Percentiles rank a stretch among this genome's conserved stretches.
Evolutionary conservation across 2,329 filamentous ascomycete genomes (phyloP).

Genomic region (Exophiala spinifera): DNA sequence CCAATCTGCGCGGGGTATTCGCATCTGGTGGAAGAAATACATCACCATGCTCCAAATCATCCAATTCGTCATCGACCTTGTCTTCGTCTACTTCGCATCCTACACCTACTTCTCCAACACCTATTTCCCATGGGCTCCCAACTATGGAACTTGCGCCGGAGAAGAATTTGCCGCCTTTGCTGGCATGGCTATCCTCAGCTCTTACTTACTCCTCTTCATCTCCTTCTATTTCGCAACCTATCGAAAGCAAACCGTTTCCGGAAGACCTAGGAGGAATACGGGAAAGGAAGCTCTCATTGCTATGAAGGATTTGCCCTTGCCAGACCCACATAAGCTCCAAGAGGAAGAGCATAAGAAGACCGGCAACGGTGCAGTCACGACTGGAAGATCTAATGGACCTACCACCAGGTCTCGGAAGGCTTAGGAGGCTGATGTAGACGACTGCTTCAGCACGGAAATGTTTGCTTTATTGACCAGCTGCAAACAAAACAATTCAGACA

Average conservation of each 20-base stretch:
- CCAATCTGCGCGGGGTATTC: conserved; percentile 91
- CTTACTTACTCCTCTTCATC: conserved; percentile 97
- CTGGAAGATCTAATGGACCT: conserved; percentile 41
- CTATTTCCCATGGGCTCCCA: conserved; percentile 84
- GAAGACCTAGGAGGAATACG: conserved; percentile 52
- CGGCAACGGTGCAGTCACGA: conserved; percentile 36
- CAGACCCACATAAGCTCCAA: conserved; percentile 32
- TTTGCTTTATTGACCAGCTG: conserved; percentile 6
- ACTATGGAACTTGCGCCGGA: conserved; percentile 79
- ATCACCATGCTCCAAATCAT: conserved; percentile 96
- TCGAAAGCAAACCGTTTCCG: conserved; percentile 59
- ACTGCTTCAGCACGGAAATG: conserved; percentile 13
- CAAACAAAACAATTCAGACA: neutral
- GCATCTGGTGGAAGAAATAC: conserved; percentile 99
- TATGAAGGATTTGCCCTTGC: conserved; percentile 70
- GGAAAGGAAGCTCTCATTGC: conserved; percentile 84
- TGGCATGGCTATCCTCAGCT: conserved; percentile 86
- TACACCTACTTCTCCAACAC: conserved; percentile 95
- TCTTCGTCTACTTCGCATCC: conserved; percentile 98
- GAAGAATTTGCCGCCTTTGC: conserved; percentile 95
- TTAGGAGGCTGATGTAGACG: conserved; percentile 31
- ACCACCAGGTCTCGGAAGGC: conserved; percentile 49
- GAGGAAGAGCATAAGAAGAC: conserved; percentile 29
- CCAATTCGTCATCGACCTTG: conserved; percentile 95
- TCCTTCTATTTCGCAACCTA: conserved; percentile 98